These are phyloP conservation scores for Solanum etuberosum DNA, from an alignment of 257 asterid species.

Conservation along the genomic window DNA sequence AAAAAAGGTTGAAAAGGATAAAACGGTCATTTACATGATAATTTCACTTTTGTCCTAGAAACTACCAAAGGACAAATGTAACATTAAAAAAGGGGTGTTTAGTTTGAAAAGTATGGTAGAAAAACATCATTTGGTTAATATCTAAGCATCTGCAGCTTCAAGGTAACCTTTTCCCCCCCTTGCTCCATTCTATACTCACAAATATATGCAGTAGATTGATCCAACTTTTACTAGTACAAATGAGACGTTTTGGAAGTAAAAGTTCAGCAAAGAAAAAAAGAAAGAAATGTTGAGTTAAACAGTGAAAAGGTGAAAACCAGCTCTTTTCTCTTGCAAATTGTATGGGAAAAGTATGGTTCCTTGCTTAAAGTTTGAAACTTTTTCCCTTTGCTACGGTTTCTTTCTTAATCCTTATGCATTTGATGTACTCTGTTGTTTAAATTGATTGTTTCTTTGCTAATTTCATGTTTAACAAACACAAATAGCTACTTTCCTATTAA, in stretches of 20 bases:
- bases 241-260: background rate
- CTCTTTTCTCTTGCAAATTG: background rate
- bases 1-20: too few relatives aligned
- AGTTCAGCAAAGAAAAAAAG: background rate
- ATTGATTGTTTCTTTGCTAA: background rate
- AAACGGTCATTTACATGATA: too few relatives aligned
- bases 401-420: background rate
- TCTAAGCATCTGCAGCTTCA: too few relatives aligned
- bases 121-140: background rate
- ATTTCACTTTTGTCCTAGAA: too few relatives aligned
- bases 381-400: background rate
- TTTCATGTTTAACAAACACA: background rate
- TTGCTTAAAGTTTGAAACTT: background rate
- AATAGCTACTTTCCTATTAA: background rate
- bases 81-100: too few relatives aligned
- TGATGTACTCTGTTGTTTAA: background rate
- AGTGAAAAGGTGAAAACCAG: background rate
- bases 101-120: background rate
- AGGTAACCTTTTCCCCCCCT: background rate
- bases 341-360: background rate
- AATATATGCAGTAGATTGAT: background rate
- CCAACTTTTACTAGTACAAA: background rate
- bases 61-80: too few relatives aligned
- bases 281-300: background rate
- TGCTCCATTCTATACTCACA: background rate